Evolutionary conservation across 1,284 basidiomycete species (phyloP).

Genomic region (Rhodotorula sp.): DNA sequence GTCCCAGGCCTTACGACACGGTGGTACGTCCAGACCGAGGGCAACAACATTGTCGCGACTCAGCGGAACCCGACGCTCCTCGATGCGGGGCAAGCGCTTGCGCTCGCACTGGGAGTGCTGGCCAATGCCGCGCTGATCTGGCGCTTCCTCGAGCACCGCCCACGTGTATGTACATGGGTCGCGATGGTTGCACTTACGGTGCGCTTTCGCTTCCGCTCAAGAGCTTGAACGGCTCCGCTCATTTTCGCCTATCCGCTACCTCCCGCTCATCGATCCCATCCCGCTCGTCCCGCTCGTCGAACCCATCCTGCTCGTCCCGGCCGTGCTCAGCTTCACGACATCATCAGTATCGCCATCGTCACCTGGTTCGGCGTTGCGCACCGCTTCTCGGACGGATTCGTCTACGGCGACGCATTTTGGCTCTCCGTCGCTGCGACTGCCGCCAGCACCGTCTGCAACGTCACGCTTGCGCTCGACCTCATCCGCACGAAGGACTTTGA

Average conservation of each 20-base stretch:
- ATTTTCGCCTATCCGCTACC: too few relatives aligned
- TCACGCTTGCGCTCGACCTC: slow-evolving; percentile 68
- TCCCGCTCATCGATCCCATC: too few relatives aligned
- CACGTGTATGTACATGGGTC: slow-evolving; percentile 43
- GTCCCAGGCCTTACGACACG: slow-evolving; percentile 70
- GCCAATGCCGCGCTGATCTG: slow-evolving; percentile 70
- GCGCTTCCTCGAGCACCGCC: slow-evolving; percentile 63
- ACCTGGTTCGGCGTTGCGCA: slow-evolving; percentile 67
- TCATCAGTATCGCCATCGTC: slow-evolving; percentile 68
- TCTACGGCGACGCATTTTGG: slow-evolving; percentile 69
- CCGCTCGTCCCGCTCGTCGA: too few relatives aligned
- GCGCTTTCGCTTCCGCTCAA: not conserved
- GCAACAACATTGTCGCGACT: slow-evolving; percentile 57
- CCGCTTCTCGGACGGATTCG: slow-evolving; percentile 62
- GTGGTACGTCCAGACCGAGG: slow-evolving; percentile 45
- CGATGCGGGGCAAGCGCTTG: slow-evolving; percentile 65
- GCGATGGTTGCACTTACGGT: slow-evolving; percentile 66
- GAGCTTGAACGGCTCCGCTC: too few relatives aligned
- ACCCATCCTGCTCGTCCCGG: too few relatives aligned
- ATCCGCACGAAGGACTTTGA: slow-evolving; percentile 65
- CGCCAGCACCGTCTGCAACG: slow-evolving; percentile 67
- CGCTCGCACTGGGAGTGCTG: slow-evolving; percentile 66
- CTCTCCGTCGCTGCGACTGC: slow-evolving; percentile 75
- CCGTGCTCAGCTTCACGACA: slow-evolving; percentile 53
- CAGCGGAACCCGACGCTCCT: slow-evolving; percentile 62